Evolutionary conservation across 805 yeast genomes (phyloP).

Genomic region (Starmerella riodocensis): DNA sequence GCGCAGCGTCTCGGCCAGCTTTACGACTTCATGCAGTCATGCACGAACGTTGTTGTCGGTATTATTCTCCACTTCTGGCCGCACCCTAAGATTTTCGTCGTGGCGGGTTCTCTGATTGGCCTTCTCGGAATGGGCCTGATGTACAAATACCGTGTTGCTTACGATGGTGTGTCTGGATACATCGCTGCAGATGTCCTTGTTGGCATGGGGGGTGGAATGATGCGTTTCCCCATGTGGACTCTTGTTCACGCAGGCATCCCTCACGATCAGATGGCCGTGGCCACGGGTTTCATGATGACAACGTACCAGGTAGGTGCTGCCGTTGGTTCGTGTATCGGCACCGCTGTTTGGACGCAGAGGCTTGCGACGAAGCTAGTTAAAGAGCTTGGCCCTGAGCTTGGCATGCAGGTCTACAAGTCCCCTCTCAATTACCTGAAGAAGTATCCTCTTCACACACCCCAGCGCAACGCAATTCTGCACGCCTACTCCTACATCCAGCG

Average conservation of each 20-base stretch:
- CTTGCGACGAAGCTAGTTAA: constrained; percentile 35
- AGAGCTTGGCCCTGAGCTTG: constrained; percentile 30
- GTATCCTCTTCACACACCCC: constrained; percentile 50
- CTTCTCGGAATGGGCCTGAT: constrained; percentile 48
- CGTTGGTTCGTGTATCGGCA: constrained; percentile 50
- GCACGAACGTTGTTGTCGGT: constrained; percentile 48
- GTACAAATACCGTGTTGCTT: constrained; percentile 43
- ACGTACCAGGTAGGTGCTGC: constrained; percentile 52
- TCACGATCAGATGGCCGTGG: constrained; percentile 55
- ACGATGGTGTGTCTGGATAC: constrained; percentile 36
- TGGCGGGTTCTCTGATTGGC: constrained; percentile 48
- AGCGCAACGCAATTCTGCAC: constrained; percentile 41
- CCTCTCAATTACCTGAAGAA: constrained; percentile 39
- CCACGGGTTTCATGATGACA: constrained; percentile 44
- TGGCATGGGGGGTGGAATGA: constrained; percentile 65
- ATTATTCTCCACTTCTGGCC: constrained; percentile 37
- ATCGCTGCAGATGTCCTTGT: constrained; percentile 51
- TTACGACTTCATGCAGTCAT: constrained; percentile 52
- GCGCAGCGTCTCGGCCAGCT: constrained; percentile 55
- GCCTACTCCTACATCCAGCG: constrained; percentile 50
- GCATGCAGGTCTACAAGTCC: constrained; percentile 37
- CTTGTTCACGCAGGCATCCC: constrained; percentile 45
- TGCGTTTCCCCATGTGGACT: constrained; percentile 52
- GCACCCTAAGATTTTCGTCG: constrained; percentile 45
- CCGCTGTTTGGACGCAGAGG: constrained; percentile 57